Evolutionary conservation across 2,329 filamentous ascomycete species (phyloP).

Genomic region (Drechslera avenae): DNA sequence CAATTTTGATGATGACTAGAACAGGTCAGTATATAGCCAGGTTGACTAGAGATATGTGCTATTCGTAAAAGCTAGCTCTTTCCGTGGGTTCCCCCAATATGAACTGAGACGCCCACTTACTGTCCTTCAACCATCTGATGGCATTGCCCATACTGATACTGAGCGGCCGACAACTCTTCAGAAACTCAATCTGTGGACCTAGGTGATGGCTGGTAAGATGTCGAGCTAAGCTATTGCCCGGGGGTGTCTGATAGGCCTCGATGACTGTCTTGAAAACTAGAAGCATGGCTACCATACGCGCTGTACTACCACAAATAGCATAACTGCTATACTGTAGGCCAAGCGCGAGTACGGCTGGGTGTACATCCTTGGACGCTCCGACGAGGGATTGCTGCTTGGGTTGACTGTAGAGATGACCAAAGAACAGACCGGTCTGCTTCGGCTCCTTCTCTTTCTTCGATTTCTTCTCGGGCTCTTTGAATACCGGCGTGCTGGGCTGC

Average conservation of each 20-base stretch:
- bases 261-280: slow-evolving; percentile 92
- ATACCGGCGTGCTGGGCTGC: slow-evolving; percentile 34
- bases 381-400: slow-evolving; percentile 68
- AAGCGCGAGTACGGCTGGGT: slow-evolving; percentile 81
- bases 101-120: slow-evolving; percentile 20
- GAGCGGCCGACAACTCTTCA: slow-evolving; percentile 92
- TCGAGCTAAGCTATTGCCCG: slow-evolving; percentile 80
- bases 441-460: slow-evolving; percentile 39
- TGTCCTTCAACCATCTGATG: slow-evolving; percentile 88
- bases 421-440: slow-evolving; percentile 62
- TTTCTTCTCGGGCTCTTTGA: slow-evolving; percentile 42
- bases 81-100: not conserved
- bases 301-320: slow-evolving; percentile 85
- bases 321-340: slow-evolving; percentile 92
- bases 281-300: slow-evolving; percentile 84
- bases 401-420: slow-evolving; percentile 82
- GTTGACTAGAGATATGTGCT: not conserved
- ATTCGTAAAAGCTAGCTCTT: not conserved
- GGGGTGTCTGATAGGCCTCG: slow-evolving; percentile 86
- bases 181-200: slow-evolving; percentile 92
- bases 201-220: slow-evolving; percentile 91
- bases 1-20: slow-evolving; percentile 79
- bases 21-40: slow-evolving; percentile 5
- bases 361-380: slow-evolving; percentile 72
- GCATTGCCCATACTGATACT: slow-evolving; percentile 97